Base-by-base conservation (phyloP, 2,329 filamentous ascomycete genomes). In the Clonostachys rhizophaga region DNA sequence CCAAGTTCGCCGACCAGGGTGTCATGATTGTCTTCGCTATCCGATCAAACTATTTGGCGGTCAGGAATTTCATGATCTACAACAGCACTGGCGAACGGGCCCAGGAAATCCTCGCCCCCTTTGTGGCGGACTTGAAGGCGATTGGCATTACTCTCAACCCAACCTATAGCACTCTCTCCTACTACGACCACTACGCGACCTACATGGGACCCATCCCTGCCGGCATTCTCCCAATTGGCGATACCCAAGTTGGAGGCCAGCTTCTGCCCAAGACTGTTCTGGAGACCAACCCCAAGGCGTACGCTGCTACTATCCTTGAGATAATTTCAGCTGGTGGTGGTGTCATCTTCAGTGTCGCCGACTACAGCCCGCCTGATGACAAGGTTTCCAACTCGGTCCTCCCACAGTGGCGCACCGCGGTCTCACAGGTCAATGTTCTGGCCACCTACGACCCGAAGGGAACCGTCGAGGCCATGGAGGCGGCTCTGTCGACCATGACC, bases 21-120 rank as follows among this genome's bases (percentile, higher is more conserved):
- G 66, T 65, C 34, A 75, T 71, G 61, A 59, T 66, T 30, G 62
- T 72, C n/a, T 77, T 70, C 58, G 66, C 59, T 47, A 66, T 72
- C 46, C 69, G 62, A 45, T 65, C 68, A 46, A 55, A 58, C 8
- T 65, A 59, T 47, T 74, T 79, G 50, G 47, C 56, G 6, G 65
- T 79, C 39, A 61, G 64, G 6, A 67, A 70, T 4, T 52, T 78
- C 11, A 78, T 72, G 0, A 66, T 63, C 0, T 75, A 71, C n/a
- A 64, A 69, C 47, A 69, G 72, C 35, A 67, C 66, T 0, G 59
- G 61, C 0, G 58, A 57, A 8, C 58, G 75, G 20, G 58, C 74
- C 4, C 48, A 49, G n/a, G 57, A 65, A 6, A 62, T 74, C 9
- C 55, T 80, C 2, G 47, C 57, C 9, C 72, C 75, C 2, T 67